Evolutionary conservation across 75 land plant genomes (phyloP).

Genomic region (Pinus albicaulis): DNA sequence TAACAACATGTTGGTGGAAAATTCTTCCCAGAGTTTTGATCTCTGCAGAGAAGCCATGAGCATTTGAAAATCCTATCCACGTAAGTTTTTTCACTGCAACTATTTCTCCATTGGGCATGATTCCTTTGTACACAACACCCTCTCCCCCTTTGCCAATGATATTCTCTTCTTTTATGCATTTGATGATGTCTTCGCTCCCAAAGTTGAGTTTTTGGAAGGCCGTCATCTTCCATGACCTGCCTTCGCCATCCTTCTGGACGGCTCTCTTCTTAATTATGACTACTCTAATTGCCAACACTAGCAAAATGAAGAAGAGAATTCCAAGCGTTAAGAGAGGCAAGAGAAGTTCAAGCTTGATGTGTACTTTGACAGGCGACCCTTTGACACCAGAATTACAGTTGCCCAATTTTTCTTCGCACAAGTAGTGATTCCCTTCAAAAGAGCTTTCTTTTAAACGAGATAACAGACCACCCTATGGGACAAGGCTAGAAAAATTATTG

Average conservation of each 20-base stretch:
- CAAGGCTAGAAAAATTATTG: constrained; percentile 39
- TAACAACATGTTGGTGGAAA: constrained; percentile 68
- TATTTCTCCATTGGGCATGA: constrained; percentile 51
- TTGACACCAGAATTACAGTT: too few relatives aligned
- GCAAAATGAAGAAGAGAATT: constrained; percentile 24
- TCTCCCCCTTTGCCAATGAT: constrained; percentile 82
- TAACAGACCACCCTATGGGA: constrained; percentile 9
- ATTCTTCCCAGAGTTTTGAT: constrained; percentile 65
- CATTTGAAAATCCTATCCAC: constrained; percentile 25
- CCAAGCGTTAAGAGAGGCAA: constrained; percentile 28
- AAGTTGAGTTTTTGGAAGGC: constrained; percentile 62
- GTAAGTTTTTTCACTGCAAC: constrained; percentile 80
- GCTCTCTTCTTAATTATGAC: constrained; percentile 16
- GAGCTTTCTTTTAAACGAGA: constrained; percentile 17
- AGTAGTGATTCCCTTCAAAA: constrained; percentile 37
- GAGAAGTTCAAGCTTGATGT: background rate
- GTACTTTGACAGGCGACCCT: background rate
- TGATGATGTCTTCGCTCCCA: constrained; percentile 51
- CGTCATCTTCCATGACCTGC: constrained; percentile 58
- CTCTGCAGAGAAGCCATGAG: constrained; percentile 71
- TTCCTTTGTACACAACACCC: constrained; percentile 79
- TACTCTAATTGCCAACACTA: constrained; percentile 45
- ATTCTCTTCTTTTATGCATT: constrained; percentile 67
- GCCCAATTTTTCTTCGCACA: constrained; percentile 31
- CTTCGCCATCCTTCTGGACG: constrained; percentile 7